Conservation (phyloP, 805 yeast genomes). For the Suhomyces faveliae region DNA sequence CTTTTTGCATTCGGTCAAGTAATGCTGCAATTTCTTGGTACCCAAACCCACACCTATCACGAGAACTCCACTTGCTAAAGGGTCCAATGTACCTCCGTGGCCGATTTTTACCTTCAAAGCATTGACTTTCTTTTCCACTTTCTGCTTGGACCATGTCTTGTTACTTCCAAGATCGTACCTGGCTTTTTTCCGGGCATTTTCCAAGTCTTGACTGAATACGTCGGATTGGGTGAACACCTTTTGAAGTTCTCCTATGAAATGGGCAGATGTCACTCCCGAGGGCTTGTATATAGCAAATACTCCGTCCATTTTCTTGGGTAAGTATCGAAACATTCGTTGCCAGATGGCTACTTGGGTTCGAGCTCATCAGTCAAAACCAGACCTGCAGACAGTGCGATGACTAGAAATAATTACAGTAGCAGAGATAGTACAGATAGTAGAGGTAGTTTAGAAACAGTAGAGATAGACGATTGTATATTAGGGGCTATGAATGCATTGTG, state of each 20-base stretch:
- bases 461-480: not conserved
- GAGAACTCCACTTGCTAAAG: conserved; percentile 90
- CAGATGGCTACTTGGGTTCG: not conserved
- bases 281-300: conserved; percentile 92
- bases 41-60: conserved; percentile 93
- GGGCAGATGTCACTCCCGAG: conserved; percentile 75
- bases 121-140: conserved; percentile 51
- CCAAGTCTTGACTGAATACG: conserved; percentile 54
- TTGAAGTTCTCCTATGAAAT: conserved; percentile 67
- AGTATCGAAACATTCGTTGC: conserved; percentile 13
- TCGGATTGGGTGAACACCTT: conserved; percentile 56
- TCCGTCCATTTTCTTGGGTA: conserved; percentile 66
- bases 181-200: conserved; percentile 48
- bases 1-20: conserved; percentile 72
- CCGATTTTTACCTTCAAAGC: conserved; percentile 81
- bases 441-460: not conserved
- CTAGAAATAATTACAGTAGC: not conserved
- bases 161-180: conserved; percentile 37
- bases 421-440: not conserved
- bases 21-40: conserved; percentile 74
- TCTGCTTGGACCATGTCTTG: conserved; percentile 42
- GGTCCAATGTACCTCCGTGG: conserved; percentile 97
- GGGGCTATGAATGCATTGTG: too few species aligned
- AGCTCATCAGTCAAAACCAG: not conserved
- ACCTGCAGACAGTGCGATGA: not conserved